These are phyloP conservation scores for Podaxis sp. DNA, from an alignment of 768 basidiomycete genomes.

Conservation along the genomic window DNA sequence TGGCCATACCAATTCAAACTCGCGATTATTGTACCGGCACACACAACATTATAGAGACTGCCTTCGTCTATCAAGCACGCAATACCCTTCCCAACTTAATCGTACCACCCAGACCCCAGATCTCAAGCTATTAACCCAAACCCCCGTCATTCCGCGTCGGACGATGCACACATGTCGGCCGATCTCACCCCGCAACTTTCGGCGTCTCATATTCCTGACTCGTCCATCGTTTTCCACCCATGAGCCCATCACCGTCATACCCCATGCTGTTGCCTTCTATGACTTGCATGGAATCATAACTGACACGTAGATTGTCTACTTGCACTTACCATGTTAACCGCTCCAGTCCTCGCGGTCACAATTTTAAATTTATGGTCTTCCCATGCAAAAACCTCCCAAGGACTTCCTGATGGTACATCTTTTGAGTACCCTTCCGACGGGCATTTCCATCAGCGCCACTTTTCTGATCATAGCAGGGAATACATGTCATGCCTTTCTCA, in stretches of 20 bases:
- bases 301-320: neutral
- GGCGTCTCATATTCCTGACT: neutral
- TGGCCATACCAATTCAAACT: conserved; percentile 3
- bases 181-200: neutral
- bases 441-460: neutral
- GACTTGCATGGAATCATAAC: neutral
- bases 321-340: neutral
- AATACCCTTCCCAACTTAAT: neutral
- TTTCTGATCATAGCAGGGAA: neutral
- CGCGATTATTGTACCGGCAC: neutral
- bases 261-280: neutral
- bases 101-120: neutral
- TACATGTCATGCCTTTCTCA: neutral
- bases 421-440: neutral
- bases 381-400: neutral
- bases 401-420: neutral
- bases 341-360: neutral
- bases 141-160: neutral
- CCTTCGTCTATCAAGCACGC: neutral
- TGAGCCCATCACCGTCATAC: neutral
- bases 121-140: neutral
- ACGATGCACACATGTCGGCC: neutral
- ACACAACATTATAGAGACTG: neutral
- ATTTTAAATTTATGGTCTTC: neutral
- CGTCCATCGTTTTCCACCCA: neutral